Percentiles rank a stretch among this genome's conserved stretches.
Evolutionary conservation across 495 filamentous ascomycete species (phyloP).

Genomic region (Massariosphaeria phaeospora): DNA sequence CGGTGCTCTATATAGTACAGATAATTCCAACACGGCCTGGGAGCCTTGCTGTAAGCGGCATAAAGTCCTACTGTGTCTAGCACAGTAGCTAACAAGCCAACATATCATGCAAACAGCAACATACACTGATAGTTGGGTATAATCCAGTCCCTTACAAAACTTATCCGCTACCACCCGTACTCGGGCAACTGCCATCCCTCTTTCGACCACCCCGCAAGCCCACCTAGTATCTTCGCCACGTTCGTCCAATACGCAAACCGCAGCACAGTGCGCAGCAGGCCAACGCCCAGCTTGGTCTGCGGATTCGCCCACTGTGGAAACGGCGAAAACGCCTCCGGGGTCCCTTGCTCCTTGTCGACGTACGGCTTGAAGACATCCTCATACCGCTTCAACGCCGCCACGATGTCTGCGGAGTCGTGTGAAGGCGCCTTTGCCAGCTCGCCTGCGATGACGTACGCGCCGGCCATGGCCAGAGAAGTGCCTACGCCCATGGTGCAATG

Average conservation of each 20-base stretch:
- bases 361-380: slow-evolving; percentile 45
- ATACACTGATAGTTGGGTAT: no score
- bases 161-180: no score
- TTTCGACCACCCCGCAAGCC: background rate
- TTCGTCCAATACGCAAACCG: background rate
- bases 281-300: background rate
- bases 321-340: slow-evolving; percentile 4
- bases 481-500: slow-evolving; percentile 49
- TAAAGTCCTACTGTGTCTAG: no score
- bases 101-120: no score
- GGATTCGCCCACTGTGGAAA: slow-evolving; percentile 3
- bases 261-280: background rate
- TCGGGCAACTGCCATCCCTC: no score
- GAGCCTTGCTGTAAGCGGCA: no score
- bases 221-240: no score
- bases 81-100: no score
- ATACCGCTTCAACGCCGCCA: slow-evolving; percentile 42
- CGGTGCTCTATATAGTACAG: no score
- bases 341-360: slow-evolving; percentile 42
- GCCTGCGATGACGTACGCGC: slow-evolving; percentile 52
- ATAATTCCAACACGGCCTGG: no score
- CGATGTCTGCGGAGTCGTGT: slow-evolving; percentile 11
- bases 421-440: slow-evolving; percentile 41
- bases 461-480: slow-evolving; percentile 45
- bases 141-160: no score